These are phyloP conservation scores for Xerocomellus amylosporus DNA, from an alignment of 768 basidiomycete genomes.

Conservation along the genomic window DNA sequence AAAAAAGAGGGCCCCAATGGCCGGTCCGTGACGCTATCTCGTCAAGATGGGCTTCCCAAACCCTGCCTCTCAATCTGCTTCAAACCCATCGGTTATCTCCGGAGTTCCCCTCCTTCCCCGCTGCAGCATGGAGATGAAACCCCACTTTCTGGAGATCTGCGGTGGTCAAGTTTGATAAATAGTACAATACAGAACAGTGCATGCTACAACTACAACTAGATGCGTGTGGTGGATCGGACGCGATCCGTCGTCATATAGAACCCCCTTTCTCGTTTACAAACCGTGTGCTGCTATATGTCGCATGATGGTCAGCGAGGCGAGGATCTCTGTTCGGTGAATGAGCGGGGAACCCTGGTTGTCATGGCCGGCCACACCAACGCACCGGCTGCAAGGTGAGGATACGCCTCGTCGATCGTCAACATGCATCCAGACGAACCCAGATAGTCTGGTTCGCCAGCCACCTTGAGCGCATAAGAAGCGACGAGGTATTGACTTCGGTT, in stretches of 20 bases:
- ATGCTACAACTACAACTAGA: conserved; percentile 10
- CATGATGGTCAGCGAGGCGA: conserved; percentile 63
- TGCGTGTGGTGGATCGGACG: conserved; percentile 11
- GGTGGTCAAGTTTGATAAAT: conserved; percentile 1
- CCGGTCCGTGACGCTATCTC: not conserved
- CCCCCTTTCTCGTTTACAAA: conserved; percentile 27
- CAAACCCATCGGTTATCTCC: conserved; percentile 10
- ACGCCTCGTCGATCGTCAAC: conserved; percentile 62
- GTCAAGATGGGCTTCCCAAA: not conserved
- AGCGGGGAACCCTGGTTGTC: conserved; percentile 11
- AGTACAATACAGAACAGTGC: conserved; percentile 12
- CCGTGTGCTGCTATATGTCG: conserved; percentile 53
- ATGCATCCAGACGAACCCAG: conserved; percentile 55
- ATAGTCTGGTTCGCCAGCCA: conserved; percentile 54
- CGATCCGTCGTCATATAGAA: not conserved
- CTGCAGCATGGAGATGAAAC: conserved; percentile 1
- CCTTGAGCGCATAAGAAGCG: conserved; percentile 59
- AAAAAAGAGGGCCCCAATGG: not conserved
- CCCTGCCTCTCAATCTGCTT: not conserved
- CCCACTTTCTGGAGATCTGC: not conserved
- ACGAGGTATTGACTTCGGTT: conserved; percentile 50
- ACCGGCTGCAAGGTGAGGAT: conserved; percentile 56
- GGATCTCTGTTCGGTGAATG: conserved; percentile 43
- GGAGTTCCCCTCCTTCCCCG: not conserved
- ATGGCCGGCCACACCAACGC: conserved; percentile 18